Evolutionary conservation across 495 filamentous ascomycete genomes (phyloP), one percentile per base, ranked within the genome.

Genomic region (Penicillium angulare): DNA sequence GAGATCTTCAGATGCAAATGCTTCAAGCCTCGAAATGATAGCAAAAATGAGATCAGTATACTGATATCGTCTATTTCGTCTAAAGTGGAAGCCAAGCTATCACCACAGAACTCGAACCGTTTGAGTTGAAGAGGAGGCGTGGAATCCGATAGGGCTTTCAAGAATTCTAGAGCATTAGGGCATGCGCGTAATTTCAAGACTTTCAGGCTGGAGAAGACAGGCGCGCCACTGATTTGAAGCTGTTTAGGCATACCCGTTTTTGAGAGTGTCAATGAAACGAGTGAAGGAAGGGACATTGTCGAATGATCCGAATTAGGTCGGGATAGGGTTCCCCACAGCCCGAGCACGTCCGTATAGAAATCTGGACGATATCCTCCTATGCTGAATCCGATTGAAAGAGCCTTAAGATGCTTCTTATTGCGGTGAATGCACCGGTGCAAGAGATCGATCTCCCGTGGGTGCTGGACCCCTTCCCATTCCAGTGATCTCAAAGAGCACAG

Each of bases 401-500:
- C 20, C 16, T 12, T 23, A 7, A 57, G 26, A 2, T 50, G 50
- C 17, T 12, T 2, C n/a, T 20, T 13, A 32, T 57, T 57, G 10
- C 26, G 40, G 7, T 18, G 45, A 20, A 53, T 46, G 36, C 45
- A 53, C 33, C 10, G 21, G 40, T 22, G 26, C 16, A 53, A 24
- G 17, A 40, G 34, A 7, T 57, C 35, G 24, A 52, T 1, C 27
- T 57, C 54, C 10, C 21, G 18, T 13, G 36, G 39, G 16, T 57
- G 54, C 24, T 49, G 49, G 20, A 57, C 44, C 10, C 54, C 54
- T 17, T 57, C 49, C 54, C 54, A 57, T 32, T 20, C 21, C 21
- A 57, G 10, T 18, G 10, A 33, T 38, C 49, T 32, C 12, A 57
- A 36, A 10, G n/a, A 26, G 7, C 5, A 31, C 1, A 57, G 36